Percentiles rank a stretch among this genome's conserved stretches.
Conservation (phyloP, 2,329 filamentous ascomycete genomes). For the Colletotrichum tofieldiae region DNA sequence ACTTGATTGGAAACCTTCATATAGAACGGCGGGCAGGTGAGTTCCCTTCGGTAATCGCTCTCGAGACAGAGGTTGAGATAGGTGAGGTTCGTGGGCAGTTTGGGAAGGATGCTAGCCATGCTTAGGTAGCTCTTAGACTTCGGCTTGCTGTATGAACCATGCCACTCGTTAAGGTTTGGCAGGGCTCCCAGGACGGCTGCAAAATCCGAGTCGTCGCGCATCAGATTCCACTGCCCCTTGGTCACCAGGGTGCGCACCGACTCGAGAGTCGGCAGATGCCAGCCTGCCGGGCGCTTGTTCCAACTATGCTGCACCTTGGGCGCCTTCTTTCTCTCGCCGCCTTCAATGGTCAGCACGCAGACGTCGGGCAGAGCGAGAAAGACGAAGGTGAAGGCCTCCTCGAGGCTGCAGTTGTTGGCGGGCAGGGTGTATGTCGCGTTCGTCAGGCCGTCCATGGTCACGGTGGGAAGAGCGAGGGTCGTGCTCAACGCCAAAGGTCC, state of each 20-base stretch:
- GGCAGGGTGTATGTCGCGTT: slow-evolving; percentile 72
- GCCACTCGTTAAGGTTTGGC: slow-evolving; percentile 76
- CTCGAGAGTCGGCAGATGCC: slow-evolving; percentile 62
- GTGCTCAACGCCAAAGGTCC: slow-evolving; percentile 60
- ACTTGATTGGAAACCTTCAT: slow-evolving; percentile 71
- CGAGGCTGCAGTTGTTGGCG: slow-evolving; percentile 77
- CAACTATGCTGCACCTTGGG: slow-evolving; percentile 69
- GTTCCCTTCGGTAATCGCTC: slow-evolving; percentile 78
- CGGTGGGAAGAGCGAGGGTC: slow-evolving; percentile 64
- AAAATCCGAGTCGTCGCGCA: slow-evolving; percentile 76
- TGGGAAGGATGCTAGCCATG: slow-evolving; percentile 75
- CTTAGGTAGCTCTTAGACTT: slow-evolving; percentile 82
- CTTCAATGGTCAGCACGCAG: slow-evolving; percentile 80
- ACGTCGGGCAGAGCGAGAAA: slow-evolving; percentile 71
- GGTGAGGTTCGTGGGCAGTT: slow-evolving; percentile 71
- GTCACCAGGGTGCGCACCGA: slow-evolving; percentile 79
- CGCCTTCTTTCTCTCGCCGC: slow-evolving; percentile 83
- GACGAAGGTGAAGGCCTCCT: slow-evolving; percentile 79
- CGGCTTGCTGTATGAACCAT: slow-evolving; percentile 78
- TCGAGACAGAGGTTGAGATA: slow-evolving; percentile 80
- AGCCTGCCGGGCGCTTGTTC: slow-evolving; percentile 47
- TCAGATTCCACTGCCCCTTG: slow-evolving; percentile 84
- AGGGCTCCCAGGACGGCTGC: slow-evolving; percentile 72
- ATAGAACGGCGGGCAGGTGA: slow-evolving; percentile 72
- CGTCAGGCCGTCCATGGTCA: slow-evolving; percentile 70